Evolutionary conservation across 2,329 filamentous ascomycete species (phyloP), one percentile per base, ranked within the genome.

Genomic region (Aotearoamyces nothofagi): DNA sequence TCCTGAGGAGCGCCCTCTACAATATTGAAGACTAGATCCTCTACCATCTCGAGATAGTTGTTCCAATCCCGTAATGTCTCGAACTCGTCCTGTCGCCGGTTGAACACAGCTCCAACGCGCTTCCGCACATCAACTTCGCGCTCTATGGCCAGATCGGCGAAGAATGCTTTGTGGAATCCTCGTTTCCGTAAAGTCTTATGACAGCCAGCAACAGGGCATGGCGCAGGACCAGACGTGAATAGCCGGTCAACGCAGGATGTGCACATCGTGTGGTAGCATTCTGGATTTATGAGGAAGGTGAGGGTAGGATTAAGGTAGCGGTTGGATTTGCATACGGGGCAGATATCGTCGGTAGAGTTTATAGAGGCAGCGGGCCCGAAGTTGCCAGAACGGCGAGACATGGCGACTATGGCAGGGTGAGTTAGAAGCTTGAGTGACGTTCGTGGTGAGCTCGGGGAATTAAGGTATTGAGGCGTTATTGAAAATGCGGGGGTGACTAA

Each of bases 211-310:
- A 94, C 82, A 1, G 90, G 90, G 50, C 92, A 98, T 36, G 84
- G 80, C 32, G 84, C 82, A 1, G 90, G 90, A 0, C 90, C 90
- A 31, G 82, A 76, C 19, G 78, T 79, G 65, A 96, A 98, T 44
- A 96, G 81, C 32, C 87, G 79, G 54, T 87, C 80, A 23, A 96
- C 86, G 59, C 90, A 98, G 33, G 81, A 86, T 52, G 83, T 78
- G 63, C 90, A 98, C 82, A 98, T 96, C 42, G 83, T 83, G 63
- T 98, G 90, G 63, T 98, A 98, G 68, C 90, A 98, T 63, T 92
- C 84, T 6, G 87, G 83, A 53, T 96, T 94, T 60, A 98, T 86
- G 43, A 90, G 78, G 58, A 98, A 96, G 39, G 78, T 69, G 69
- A 98, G 86, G 58, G 84, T 78, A 36, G 75, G 76, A 61, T 94